These are phyloP conservation scores for Cladosporium sp. DNA, from an alignment of 2,329 filamentous ascomycete species.

Conservation along the genomic window DNA sequence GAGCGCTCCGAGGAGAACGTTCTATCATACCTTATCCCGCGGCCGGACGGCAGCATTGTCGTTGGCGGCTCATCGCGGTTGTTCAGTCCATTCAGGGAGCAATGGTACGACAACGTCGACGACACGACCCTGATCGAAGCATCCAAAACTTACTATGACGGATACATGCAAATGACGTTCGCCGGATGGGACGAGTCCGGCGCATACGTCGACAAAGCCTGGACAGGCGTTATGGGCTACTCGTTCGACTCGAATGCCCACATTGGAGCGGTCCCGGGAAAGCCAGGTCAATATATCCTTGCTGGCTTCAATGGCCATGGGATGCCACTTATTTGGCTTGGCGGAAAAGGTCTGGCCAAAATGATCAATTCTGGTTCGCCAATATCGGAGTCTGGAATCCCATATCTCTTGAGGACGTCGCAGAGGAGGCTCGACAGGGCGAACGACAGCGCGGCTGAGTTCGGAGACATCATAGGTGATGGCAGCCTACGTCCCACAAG, in stretches of 20 bases:
- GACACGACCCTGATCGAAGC: conserved; percentile 42
- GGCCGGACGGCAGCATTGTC: conserved; percentile 41
- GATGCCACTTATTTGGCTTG: conserved; percentile 40
- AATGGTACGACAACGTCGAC: conserved; percentile 44
- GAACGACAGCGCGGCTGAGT: too few relatives aligned
- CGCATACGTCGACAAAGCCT: conserved; percentile 34
- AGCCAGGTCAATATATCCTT: conserved; percentile 43
- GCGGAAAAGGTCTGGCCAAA: conserved; percentile 34
- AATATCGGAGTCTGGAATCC: too few relatives aligned
- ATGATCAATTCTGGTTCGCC: conserved; percentile 30
- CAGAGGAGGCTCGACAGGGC: too few relatives aligned
- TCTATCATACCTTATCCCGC: conserved; percentile 38
- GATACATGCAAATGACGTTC: conserved; percentile 45
- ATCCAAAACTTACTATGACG: conserved; percentile 41
- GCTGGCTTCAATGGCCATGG: conserved; percentile 48
- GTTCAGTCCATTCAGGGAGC: conserved; percentile 29
- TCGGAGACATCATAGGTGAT: too few relatives aligned
- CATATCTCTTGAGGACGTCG: too few relatives aligned
- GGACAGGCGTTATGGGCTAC: conserved; percentile 32
- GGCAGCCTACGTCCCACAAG: too few relatives aligned
- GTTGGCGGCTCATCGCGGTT: conserved; percentile 38
- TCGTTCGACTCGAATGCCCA: conserved; percentile 38
- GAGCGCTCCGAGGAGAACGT: conserved; percentile 16
- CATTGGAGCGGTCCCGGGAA: conserved; percentile 36
- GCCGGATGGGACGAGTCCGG: conserved; percentile 43